Base-by-base conservation (phyloP, 2,329 filamentous ascomycete species). In the Lasiodiplodia theobromae region DNA sequence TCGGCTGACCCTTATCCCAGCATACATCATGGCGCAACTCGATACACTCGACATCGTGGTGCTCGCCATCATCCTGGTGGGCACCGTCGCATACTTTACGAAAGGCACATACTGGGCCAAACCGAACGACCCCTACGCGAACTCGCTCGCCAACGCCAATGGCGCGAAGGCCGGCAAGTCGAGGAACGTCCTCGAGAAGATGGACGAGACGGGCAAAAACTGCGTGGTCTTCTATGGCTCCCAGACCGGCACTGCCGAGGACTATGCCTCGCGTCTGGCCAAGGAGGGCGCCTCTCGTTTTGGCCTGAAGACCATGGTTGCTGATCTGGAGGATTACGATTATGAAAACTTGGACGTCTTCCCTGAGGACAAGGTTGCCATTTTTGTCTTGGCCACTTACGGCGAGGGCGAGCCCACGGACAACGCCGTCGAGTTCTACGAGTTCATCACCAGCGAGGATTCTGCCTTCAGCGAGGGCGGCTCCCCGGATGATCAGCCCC, bases 211-310 rank as follows among this genome's bases (percentile, higher is more conserved):
- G 12, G 91, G 90, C 81, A 99, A 98, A 85, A 98, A 99, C 84
- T 97, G 95, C 81, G 91, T 99, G 72, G 91, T 99, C 76, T 97
- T 99, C 86, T 99, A 97, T 79, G 96, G 96, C 73, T 99, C 96
- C 38, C 96, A 99, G 84, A 99, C 96, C 23, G 96, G 96, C 76
- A 99, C 96, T 51, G 96, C 96, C 62, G 96, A 99, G 83, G 96
- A 99, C 81, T 99, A 99, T 78, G 96, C 96, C 72, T 97, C 95
- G 14, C 89, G 96, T 74, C 85, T 99, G 74, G 94, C 96, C 73
- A 99, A 99, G 86, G 96, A 99, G 82, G 96, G 96, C 76, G 95
- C 95, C 81, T 97, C 95, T 76, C 89, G 96, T 71, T 99, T 97
- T 78, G 96, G 96, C 47, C 87, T 99, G 71, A 96, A 97, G 83